Evolutionary conservation across 768 basidiomycete genomes (phyloP).

Genomic region (Russula sp.): DNA sequence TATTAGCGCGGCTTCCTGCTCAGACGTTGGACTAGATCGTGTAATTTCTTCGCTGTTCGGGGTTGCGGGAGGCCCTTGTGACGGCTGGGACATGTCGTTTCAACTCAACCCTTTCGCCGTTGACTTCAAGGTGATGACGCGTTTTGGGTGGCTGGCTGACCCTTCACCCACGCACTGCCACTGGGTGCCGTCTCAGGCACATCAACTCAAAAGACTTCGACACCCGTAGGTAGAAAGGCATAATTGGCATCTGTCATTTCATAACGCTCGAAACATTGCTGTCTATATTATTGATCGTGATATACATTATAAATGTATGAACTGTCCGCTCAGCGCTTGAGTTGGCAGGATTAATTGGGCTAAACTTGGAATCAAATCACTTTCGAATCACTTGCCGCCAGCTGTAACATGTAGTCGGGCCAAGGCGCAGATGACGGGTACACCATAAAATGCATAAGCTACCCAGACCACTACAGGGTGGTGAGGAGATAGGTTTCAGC

Average conservation of each 20-base stretch:
- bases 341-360: not conserved
- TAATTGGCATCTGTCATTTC: not conserved
- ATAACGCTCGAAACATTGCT: not conserved
- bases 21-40: not conserved
- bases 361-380: not conserved
- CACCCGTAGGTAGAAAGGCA: not conserved
- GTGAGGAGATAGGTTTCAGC: conserved; percentile 1
- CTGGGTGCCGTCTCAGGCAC: not conserved
- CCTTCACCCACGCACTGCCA: too few species aligned
- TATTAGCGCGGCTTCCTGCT: not conserved
- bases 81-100: not conserved
- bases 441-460: conserved; percentile 64
- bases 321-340: conserved; percentile 10
- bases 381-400: conserved; percentile 30
- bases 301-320: conserved; percentile 6
- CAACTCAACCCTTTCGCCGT: not conserved
- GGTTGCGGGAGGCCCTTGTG: not conserved
- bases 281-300: not conserved
- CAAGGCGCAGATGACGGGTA: conserved; percentile 62
- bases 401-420: conserved; percentile 59
- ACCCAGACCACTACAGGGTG: conserved; percentile 62
- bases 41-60: not conserved
- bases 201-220: not conserved
- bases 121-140: not conserved
- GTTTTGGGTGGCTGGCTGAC: too few species aligned